Conservation (phyloP, 2,329 filamentous ascomycete genomes). For the Paramyrothecium roridum region DNA sequence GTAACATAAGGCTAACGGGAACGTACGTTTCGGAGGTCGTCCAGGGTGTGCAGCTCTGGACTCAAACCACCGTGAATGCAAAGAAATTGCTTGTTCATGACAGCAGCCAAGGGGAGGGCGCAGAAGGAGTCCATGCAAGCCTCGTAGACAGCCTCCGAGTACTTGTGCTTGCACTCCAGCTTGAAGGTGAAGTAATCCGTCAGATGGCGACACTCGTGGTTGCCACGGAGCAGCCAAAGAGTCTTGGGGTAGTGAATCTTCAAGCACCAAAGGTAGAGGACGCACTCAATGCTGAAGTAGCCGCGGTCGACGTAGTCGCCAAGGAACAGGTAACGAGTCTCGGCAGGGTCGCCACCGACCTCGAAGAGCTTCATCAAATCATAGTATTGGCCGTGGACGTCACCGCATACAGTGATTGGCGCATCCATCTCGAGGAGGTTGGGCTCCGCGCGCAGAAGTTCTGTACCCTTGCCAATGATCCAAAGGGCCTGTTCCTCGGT, state of each 20-base stretch:
- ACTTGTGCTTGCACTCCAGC: constrained; percentile 99
- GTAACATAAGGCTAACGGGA: not conserved
- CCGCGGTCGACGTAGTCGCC: constrained; percentile 98
- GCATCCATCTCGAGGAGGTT: constrained; percentile 99
- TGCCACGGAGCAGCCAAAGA: constrained; percentile 93
- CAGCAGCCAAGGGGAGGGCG: constrained; percentile 83
- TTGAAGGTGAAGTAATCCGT: constrained; percentile 99
- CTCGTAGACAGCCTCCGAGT: constrained; percentile 93
- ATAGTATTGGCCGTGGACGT: constrained; percentile 98
- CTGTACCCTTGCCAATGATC: constrained; percentile 86
- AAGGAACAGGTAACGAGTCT: constrained; percentile 94
- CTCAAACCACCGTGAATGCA: constrained; percentile 97
- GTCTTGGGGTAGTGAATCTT: constrained; percentile 99
- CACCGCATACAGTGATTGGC: constrained; percentile 96
- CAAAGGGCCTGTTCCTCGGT: constrained; percentile 97
- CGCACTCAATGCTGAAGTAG: constrained; percentile 99
- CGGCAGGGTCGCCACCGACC: constrained; percentile 92
- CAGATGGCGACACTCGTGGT: constrained; percentile 97
- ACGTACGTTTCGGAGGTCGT: constrained; percentile 83
- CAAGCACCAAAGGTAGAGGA: constrained; percentile 93
- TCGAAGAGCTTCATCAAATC: constrained; percentile 99
- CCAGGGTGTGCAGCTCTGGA: constrained; percentile 91
- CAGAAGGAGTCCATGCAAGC: constrained; percentile 99
- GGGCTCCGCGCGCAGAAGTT: constrained; percentile 84
- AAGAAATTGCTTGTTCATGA: constrained; percentile 99